Conservation (phyloP, 495 filamentous ascomycete genomes). For the Thermochaetoides thermophila region DNA sequence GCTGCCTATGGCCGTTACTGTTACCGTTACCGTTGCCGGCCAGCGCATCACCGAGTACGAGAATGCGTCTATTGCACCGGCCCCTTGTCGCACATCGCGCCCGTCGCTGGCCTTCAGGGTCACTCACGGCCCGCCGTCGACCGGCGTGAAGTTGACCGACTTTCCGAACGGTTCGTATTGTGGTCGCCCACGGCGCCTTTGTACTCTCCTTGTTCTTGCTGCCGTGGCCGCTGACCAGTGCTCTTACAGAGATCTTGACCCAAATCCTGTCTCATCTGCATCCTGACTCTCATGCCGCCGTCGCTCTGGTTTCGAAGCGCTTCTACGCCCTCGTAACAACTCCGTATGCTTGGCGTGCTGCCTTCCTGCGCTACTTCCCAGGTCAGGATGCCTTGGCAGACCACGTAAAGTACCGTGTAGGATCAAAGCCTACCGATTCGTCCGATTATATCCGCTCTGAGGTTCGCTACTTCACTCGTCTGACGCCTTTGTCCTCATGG, state of each 20-base stretch:
- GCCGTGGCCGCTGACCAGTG: slow-evolving; percentile 11
- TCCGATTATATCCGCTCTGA: slow-evolving; percentile 45
- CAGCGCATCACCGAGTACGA: slow-evolving; percentile 64
- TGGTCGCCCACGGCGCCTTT: neutral
- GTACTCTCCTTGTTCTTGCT: neutral
- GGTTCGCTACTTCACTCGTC: slow-evolving; percentile 55
- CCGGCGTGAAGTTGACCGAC: slow-evolving; percentile 40
- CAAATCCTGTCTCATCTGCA: slow-evolving; percentile 84
- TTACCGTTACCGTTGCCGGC: too few relatives aligned
- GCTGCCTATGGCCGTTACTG: too few relatives aligned
- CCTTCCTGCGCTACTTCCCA: slow-evolving; percentile 79
- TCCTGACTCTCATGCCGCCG: slow-evolving; percentile 58
- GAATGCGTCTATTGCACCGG: slow-evolving; percentile 35
- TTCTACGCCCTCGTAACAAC: slow-evolving; percentile 74
- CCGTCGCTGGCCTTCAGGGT: slow-evolving; percentile 47
- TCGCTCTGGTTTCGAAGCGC: slow-evolving; percentile 68
- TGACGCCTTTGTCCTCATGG: slow-evolving; percentile 74
- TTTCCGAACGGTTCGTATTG: slow-evolving; percentile 65
- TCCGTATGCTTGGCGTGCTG: slow-evolving; percentile 79
- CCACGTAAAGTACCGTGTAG: slow-evolving; percentile 20
- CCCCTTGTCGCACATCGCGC: slow-evolving; percentile 29
- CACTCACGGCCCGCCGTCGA: slow-evolving; percentile 31
- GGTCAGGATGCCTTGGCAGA: slow-evolving; percentile 40
- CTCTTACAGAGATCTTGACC: slow-evolving; percentile 61
- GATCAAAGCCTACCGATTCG: slow-evolving; percentile 27